Evolutionary conservation across 495 filamentous ascomycete genomes (phyloP), one percentile per base, ranked within the genome.

Genomic region (Penicillium daleae): DNA sequence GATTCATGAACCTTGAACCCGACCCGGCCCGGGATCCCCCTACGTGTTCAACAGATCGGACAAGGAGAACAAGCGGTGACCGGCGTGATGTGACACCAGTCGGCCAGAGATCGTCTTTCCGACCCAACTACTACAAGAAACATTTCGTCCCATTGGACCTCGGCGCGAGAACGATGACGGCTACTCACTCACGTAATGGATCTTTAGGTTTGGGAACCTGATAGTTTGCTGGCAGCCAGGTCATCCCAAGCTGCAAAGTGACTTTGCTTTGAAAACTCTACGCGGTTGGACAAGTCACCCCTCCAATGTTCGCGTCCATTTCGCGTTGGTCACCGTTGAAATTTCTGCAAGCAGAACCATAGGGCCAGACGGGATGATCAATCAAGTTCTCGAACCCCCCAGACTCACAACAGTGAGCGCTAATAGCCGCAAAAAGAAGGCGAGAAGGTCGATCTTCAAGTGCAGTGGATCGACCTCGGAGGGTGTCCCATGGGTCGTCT

Each of bases 401-500:
- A 54, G 35, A 59, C 40, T 44, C 40, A 37, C 50, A 37, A 35
- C 13, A 54, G 35, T 35, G 19, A 35, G 46, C 42, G 46, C 58
- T 56, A 53, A 51, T 9, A 21, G 27, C 56, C 39, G 22, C n/a
- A 56, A 57, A 13, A 15, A 49, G 66, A 53, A 69, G 52, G 56
- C 52, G 31, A 19, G 56, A 31, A 22, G 39, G 63, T 24, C 53
- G 56, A 63, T 69, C 63, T 2, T 48, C 22, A 49, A 49, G 51
- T 8, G 21, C 15, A n/a, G 56, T 57, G 58, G 49, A 52, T 50
- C 22, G 26, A 9, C 42, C 22, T 26, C 33, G 7, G 17, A 19
- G 46, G n/a, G 50, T 51, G 50, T 51, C 49, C 66, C 62, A 61
- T 65, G 66, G 66, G 37, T 58, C 51, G 59, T 35, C 59, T 35